Evolutionary conservation across 345 rosid genomes (phyloP), one percentile per base, ranked within the genome.

Genomic region (Pistacia integerrima): DNA sequence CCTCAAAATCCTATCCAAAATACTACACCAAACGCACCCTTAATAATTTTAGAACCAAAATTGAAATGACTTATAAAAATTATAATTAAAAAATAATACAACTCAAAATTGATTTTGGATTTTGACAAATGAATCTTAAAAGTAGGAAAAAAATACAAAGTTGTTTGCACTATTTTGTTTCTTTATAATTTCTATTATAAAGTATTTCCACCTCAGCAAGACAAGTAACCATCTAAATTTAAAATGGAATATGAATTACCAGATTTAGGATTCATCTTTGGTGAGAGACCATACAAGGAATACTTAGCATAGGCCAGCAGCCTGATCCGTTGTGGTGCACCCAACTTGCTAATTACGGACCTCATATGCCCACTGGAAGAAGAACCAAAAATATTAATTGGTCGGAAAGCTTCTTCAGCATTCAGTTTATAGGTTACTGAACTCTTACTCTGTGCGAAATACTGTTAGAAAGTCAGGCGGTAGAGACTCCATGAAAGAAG

Each of bases 401-500:
- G 57, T 20, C 25, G n/a, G 14, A 36, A 75, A 69, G 61, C 35
- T 66, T 36, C 64, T 57, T 17, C 73, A 54, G 12, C 11, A 74
- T 56, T 52, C 17, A 51, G 55, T 51, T 18, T 13, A 22, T 4
- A 41, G 28, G 36, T 46, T 44, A 22, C 7, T 63, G 22, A 63
- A 64, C 28, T n/a, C 46, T 62, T 87, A 94, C 98, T 94, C 98
- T 73, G 88, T 82, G 25, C 94, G 91, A 56, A 92, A 76, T 49
- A 94, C 83, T 55, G 87, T 81, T 70, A 92, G 86, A 70, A 94
- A 90, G 78, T 92, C 90, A 35, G 93, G 85, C 17, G 97, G 94
- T 51, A 94, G 88, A 63, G 97, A 93, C 80, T 91, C 98, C 94
- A 91, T 85, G 81, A 94, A 94, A 11, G 91, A 87, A 57, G 97